Conservation (phyloP, 2,329 filamentous ascomycete species). For the Aureobasidium subglaciale region DNA sequence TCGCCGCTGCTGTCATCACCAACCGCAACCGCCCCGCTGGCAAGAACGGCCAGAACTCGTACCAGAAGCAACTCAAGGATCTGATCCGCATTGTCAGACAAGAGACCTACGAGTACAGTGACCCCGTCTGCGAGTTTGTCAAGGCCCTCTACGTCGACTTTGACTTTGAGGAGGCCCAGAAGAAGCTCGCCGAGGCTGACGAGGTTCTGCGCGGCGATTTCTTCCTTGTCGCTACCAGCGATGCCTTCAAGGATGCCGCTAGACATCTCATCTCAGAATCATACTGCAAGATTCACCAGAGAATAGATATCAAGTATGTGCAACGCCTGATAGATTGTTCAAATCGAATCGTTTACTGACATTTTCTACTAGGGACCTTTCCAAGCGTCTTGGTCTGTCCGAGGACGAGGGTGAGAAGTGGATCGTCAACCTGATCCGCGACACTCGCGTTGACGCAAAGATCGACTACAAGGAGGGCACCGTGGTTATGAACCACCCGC, state of each 20-base stretch:
- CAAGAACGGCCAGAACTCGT: constrained; percentile 80
- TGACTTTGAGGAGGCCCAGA: constrained; percentile 93
- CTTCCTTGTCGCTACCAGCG: constrained; percentile 79
- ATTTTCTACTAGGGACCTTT: constrained; percentile 59
- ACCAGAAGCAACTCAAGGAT: constrained; percentile 99
- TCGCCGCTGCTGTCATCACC: constrained; percentile 89
- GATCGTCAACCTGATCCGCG: constrained; percentile 98
- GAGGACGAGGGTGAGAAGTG: constrained; percentile 98
- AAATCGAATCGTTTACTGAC: neutral
- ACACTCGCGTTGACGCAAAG: constrained; percentile 96
- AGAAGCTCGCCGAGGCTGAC: constrained; percentile 78
- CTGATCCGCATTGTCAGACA: constrained; percentile 91
- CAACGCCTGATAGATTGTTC: neutral
- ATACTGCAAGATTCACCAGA: constrained; percentile 99
- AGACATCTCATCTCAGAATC: constrained; percentile 95
- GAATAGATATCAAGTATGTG: constrained; percentile 85
- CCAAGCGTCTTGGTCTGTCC: constrained; percentile 80
- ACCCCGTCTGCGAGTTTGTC: constrained; percentile 93
- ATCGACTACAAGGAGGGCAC: constrained; percentile 99
- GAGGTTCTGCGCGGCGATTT: constrained; percentile 89
- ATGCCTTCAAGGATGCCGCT: constrained; percentile 87
- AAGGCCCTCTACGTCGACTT: constrained; percentile 94
- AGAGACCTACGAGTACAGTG: constrained; percentile 94
- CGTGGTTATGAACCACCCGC: constrained; percentile 98
- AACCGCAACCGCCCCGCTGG: constrained; percentile 70